These are phyloP conservation scores for Solidago caesia DNA, from an alignment of 129 eudicot genomes.

Conservation along the genomic window DNA sequence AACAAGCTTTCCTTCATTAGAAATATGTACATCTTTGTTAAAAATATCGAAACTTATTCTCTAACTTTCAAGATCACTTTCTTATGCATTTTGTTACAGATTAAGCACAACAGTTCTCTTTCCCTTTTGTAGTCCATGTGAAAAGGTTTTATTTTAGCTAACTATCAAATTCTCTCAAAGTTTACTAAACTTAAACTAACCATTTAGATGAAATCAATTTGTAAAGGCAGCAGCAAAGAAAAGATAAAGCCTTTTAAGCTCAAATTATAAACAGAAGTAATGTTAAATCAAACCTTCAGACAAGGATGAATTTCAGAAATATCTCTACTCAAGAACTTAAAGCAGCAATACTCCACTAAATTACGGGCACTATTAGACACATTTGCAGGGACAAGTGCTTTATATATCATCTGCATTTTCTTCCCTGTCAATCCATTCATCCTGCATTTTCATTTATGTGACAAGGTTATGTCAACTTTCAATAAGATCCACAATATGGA, in stretches of 20 bases:
- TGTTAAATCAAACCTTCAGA: slow-evolving; percentile 50
- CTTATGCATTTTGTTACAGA: background rate
- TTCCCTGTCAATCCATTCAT: slow-evolving; percentile 78
- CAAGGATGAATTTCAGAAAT: slow-evolving; percentile 63
- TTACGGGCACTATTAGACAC: slow-evolving; percentile 56
- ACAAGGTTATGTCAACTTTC: background rate
- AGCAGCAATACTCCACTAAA: slow-evolving; percentile 82
- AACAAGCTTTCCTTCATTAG: background rate
- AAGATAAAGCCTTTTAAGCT: background rate
- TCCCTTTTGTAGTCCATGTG: background rate
- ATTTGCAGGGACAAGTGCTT: slow-evolving; percentile 58
- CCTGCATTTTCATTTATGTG: slow-evolving; percentile 47
- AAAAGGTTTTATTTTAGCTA: background rate
- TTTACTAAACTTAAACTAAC: background rate
- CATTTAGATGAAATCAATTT: background rate
- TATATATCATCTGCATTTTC: slow-evolving; percentile 71
- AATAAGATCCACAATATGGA: background rate
- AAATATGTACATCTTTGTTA: background rate
- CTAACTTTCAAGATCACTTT: background rate
- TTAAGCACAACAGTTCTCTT: background rate
- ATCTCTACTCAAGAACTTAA: slow-evolving; percentile 72
- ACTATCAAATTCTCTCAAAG: background rate
- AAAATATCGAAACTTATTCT: background rate
- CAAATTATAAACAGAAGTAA: background rate
- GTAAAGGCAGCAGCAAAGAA: background rate